phyloP scores from a whole-genome alignment of 371 early-diverging fungal species.

The Lichtheimia ornata region DNA sequence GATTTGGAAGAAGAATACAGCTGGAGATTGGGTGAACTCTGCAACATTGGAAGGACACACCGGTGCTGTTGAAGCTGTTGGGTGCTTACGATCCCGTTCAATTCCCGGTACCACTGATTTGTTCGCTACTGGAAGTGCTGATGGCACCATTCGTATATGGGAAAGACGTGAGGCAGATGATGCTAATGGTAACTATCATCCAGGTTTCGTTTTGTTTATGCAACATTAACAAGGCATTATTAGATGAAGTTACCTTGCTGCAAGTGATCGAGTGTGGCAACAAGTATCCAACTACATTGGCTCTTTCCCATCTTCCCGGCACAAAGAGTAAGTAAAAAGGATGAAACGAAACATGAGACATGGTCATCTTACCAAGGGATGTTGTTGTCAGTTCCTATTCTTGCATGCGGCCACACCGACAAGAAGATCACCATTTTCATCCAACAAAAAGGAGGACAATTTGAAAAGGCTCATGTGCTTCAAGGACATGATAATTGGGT shows the following conservation, averaged over 20 bases:
- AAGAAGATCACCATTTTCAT: constrained; percentile 67
- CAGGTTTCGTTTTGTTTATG: neutral
- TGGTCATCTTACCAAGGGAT: neutral
- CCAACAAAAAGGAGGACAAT: constrained; percentile 33
- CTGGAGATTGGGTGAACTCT: constrained; percentile 63
- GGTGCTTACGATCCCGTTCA: constrained; percentile 53
- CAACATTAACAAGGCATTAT: neutral
- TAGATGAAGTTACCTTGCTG: constrained; percentile 23
- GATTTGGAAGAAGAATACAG: constrained; percentile 64
- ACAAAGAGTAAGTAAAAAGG: constrained; percentile 40
- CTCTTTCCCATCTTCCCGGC: constrained; percentile 71
- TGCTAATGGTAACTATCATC: constrained; percentile 29
- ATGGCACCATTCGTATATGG: constrained; percentile 82
- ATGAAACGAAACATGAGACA: too few relatives aligned
- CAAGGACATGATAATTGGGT: constrained; percentile 96
- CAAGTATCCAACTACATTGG: constrained; percentile 71
- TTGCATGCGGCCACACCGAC: constrained; percentile 82
- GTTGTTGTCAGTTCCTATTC: constrained; percentile 52
- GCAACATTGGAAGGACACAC: constrained; percentile 74
- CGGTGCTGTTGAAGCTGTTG: constrained; percentile 70
- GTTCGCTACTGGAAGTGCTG: constrained; percentile 79
- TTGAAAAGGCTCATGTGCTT: constrained; percentile 65
- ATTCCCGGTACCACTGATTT: constrained; percentile 48
- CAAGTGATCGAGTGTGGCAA: constrained; percentile 74
- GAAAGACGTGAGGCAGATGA: constrained; percentile 53